These are phyloP conservation scores for Dalbergia cultrata DNA, from an alignment of 306 rosid genomes.

Conservation along the genomic window DNA sequence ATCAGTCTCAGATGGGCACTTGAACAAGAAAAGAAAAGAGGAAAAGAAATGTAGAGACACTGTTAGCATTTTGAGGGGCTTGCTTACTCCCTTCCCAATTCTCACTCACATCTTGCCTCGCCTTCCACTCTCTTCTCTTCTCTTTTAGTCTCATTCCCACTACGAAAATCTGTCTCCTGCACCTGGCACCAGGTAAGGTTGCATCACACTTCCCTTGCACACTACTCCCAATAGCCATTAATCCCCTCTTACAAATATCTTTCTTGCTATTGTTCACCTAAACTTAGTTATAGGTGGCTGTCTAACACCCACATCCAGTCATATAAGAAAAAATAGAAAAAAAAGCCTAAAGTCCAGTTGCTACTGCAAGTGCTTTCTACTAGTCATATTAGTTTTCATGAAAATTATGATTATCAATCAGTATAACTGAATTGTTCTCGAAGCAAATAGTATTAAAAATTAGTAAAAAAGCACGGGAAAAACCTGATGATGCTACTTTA, in stretches of 20 bases:
- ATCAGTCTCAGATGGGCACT: no score
- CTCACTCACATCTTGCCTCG: no score
- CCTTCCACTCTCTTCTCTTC: no score
- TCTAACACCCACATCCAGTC: slow-evolving; percentile 3
- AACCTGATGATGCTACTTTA: neutral
- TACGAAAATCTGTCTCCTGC: neutral
- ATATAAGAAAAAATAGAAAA: neutral
- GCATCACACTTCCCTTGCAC: slow-evolving; percentile 7
- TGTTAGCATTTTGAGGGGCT: no score
- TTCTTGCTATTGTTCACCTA: neutral
- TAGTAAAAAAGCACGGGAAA: neutral
- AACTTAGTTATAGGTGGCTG: neutral
- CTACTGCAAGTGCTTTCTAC: slow-evolving; percentile 9
- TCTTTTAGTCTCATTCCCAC: no score
- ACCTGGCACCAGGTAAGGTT: neutral
- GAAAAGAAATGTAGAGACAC: no score
- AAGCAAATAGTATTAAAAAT: slow-evolving; percentile 9
- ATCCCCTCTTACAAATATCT: neutral
- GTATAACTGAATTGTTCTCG: slow-evolving; percentile 15
- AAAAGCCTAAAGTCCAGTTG: neutral
- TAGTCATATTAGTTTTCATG: neutral
- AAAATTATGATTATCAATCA: slow-evolving; percentile 9
- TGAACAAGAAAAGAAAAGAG: no score
- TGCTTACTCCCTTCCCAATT: no score
- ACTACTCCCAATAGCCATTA: neutral